These are phyloP conservation scores for Carex littledalei DNA, from an alignment of 176 grass and related monocot species.

Conservation along the genomic window DNA sequence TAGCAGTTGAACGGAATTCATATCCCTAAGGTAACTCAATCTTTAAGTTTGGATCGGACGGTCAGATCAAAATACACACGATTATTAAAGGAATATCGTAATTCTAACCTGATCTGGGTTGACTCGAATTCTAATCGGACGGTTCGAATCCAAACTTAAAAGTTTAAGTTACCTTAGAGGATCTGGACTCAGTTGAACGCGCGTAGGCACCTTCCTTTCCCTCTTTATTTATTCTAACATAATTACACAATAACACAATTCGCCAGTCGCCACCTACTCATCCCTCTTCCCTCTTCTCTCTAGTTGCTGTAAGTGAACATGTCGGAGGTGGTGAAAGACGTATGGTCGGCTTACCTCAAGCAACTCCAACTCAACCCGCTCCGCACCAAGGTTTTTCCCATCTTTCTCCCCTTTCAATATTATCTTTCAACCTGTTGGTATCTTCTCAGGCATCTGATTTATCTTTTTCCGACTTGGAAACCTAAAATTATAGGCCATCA, in stretches of 20 bases:
- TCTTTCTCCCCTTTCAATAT: not conserved
- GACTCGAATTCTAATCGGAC: too few species aligned
- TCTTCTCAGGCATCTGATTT: not conserved
- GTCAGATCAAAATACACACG: too few species aligned
- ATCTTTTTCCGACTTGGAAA: not conserved
- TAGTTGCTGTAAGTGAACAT: slow-evolving; percentile 28
- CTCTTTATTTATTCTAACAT: not conserved
- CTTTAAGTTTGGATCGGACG: too few species aligned
- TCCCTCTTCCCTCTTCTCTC: not conserved
- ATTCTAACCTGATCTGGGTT: too few species aligned
- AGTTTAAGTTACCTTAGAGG: too few species aligned
- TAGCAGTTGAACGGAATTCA: not conserved
- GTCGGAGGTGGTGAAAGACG: slow-evolving; percentile 66
- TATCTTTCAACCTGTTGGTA: not conserved
- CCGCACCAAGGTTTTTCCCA: slow-evolving; percentile 50
- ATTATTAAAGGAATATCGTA: too few species aligned
- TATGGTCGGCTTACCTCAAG: slow-evolving; percentile 61
- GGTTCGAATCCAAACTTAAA: too few species aligned
- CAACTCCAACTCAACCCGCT: slow-evolving; percentile 69
- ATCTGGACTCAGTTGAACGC: too few species aligned
- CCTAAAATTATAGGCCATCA: slow-evolving; percentile 35
- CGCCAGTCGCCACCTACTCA: not conserved
- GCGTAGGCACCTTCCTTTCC: not conserved
- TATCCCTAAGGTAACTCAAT: too few species aligned
- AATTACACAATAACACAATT: not conserved